These are phyloP conservation scores for Fraxinus angustifolia DNA, from an alignment of 305 asterid species.

Conservation along the genomic window DNA sequence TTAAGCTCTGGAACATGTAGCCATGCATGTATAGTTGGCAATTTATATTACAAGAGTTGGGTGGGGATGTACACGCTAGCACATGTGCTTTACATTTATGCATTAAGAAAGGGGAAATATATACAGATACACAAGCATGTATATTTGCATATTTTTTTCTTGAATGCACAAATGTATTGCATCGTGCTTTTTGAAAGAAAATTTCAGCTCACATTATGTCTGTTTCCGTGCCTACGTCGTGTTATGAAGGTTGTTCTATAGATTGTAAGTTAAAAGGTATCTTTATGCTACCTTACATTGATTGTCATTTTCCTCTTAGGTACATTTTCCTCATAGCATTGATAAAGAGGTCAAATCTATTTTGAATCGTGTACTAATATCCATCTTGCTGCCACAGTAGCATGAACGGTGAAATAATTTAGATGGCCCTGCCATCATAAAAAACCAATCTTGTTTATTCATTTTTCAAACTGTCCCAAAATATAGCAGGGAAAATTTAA, in stretches of 20 bases:
- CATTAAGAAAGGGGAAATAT: background rate
- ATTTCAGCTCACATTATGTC: background rate
- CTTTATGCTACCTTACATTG: background rate
- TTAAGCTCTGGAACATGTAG: background rate
- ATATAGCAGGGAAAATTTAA: slow-evolving; percentile 4
- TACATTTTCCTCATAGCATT: background rate
- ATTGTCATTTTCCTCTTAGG: background rate
- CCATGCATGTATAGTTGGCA: background rate
- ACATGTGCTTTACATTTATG: background rate
- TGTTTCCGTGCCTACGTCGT: background rate
- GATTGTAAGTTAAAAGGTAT: background rate
- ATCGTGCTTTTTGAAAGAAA: background rate
- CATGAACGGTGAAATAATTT: background rate
- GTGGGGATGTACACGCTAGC: background rate
- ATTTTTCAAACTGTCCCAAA: background rate
- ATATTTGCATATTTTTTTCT: background rate
- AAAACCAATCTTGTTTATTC: background rate
- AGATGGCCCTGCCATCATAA: background rate
- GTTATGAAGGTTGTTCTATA: background rate
- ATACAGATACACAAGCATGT: background rate
- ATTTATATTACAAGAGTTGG: background rate
- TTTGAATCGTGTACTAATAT: background rate
- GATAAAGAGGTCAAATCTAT: background rate
- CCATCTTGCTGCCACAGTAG: background rate
- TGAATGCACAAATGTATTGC: background rate